Base-by-base conservation (phyloP, 2,329 filamentous ascomycete species). In the Neonectria hederae region DNA sequence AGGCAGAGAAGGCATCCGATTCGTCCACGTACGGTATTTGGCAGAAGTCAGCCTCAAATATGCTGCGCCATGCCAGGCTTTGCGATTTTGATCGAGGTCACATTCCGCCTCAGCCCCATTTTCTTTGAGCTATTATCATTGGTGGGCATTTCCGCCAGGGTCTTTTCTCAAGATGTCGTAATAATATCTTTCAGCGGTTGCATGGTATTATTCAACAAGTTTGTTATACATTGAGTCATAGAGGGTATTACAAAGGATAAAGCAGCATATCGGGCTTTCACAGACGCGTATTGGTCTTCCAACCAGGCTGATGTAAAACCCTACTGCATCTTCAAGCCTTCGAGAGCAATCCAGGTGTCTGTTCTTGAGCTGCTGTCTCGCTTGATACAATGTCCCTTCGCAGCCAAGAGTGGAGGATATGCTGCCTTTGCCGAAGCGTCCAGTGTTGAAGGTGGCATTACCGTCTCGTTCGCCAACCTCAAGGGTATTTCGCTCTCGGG, bases 331-430 rank as follows among this genome's bases (percentile, higher is more conserved):
- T 69, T 69, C 53, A 51, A 66, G 19, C 66, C 66, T n/a, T 49
- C 46, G 6, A 38, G 28, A n/a, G 22, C 52, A 3, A 43, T 3
- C 2, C 51, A 69, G 0, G 40, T 66, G 5, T 67, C 67, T 1
- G 46, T 67, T 8, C 13, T 51, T 7, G 30, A 69, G 1, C 40
- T 69, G 0, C 9, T 69, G 8, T 48, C 67, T 14, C 63, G 66
- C 4, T 28, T 67, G n/a, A 43, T 55, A 2, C 54, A 61, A 30
- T 69, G 66, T 30, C 58, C 67, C 1, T 69, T 68, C 67, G 80
- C 83, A 0, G 77, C 80, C 32, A 80, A 80, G 45, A 80, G 81
- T 57, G 82, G 82, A n/a, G 83, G 82, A 0, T 83, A 85, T 65
- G 76, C 79, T 6, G 76, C 79, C 5, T 81, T 81, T 65, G 74